Conservation (phyloP, 176 grass and related monocot genomes). For the Triticum timopheevii region DNA sequence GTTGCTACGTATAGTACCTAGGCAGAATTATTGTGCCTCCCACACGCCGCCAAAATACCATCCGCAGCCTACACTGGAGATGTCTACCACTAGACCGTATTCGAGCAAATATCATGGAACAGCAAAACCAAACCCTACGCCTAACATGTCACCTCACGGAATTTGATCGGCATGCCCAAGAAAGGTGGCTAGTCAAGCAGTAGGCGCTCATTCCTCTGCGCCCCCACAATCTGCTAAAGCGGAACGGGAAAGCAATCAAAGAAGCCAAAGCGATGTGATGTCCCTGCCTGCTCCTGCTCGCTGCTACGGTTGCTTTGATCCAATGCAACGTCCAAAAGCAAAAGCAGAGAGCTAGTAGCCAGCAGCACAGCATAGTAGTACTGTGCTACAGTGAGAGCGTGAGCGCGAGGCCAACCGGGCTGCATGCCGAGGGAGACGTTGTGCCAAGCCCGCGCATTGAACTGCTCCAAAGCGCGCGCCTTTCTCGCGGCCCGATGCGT, state of each 20-base stretch:
- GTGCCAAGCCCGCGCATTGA: slow-evolving; percentile 41
- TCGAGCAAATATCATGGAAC: slow-evolving; percentile 27
- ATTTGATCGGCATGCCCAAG: slow-evolving; percentile 33
- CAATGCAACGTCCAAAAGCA: slow-evolving; percentile 74
- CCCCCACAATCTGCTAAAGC: slow-evolving; percentile 51
- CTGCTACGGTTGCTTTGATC: slow-evolving; percentile 66
- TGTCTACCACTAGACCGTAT: slow-evolving; percentile 8
- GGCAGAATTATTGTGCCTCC: slow-evolving; percentile 15
- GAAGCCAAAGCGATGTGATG: slow-evolving; percentile 41
- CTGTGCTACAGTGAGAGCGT: not conserved
- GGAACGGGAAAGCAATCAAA: slow-evolving; percentile 47
- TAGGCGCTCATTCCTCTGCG: slow-evolving; percentile 43
- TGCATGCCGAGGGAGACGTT: slow-evolving; percentile 19
- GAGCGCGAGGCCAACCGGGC: not conserved
- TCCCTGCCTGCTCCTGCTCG: slow-evolving; percentile 21
- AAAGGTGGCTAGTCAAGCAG: slow-evolving; percentile 43
- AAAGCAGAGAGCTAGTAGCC: slow-evolving; percentile 23
- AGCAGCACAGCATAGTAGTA: not conserved
- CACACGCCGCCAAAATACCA: not conserved
- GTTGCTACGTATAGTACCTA: not conserved
- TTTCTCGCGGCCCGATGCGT: slow-evolving; percentile 91
- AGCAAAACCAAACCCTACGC: not conserved
- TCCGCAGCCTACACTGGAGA: not conserved
- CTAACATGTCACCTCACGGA: slow-evolving; percentile 28
- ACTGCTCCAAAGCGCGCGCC: slow-evolving; percentile 56